phyloP scores from a whole-genome alignment of 1,284 basidiomycete genomes.

The Malassezia japonica region DNA sequence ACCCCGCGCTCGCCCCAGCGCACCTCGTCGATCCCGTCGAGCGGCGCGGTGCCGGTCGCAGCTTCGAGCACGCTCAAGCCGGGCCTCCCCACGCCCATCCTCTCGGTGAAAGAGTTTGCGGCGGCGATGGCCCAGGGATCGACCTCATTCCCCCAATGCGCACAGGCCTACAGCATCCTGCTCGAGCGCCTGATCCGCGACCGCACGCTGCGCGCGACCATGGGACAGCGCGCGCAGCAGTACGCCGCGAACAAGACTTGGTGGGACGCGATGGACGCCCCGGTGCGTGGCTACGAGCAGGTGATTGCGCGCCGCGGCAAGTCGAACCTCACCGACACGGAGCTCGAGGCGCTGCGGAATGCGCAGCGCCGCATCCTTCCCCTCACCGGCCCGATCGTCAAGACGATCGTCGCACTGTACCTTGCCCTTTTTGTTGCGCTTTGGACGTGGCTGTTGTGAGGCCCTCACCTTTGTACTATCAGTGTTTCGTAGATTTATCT shows the following conservation, averaged over 20 bases:
- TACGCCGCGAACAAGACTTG: constrained; percentile 52
- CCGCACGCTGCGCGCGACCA: constrained; percentile 47
- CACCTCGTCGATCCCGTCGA: background rate
- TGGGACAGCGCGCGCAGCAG: constrained; percentile 50
- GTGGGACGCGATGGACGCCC: constrained; percentile 55
- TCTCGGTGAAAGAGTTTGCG: constrained; percentile 33
- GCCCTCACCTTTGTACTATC: background rate
- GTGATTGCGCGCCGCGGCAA: constrained; percentile 24
- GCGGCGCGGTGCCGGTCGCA: constrained; percentile 2
- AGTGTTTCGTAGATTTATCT: background rate
- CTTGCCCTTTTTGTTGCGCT: constrained; percentile 24
- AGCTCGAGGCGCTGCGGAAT: constrained; percentile 38
- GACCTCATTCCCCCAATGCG: constrained; percentile 47
- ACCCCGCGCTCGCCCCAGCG: too few relatives aligned
- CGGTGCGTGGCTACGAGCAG: constrained; percentile 54
- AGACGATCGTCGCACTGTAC: constrained; percentile 26
- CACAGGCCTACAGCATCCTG: constrained; percentile 51
- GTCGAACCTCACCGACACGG: constrained; percentile 32
- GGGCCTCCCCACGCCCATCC: constrained; percentile 25
- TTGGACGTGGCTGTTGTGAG: constrained; percentile 20
- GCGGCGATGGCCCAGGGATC: constrained; percentile 44
- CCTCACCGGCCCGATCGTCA: constrained; percentile 32
- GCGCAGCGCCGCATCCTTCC: constrained; percentile 27
- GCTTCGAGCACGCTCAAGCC: constrained; percentile 6
- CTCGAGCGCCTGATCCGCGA: constrained; percentile 49